Percentiles rank a stretch among this genome's conserved stretches.
Conservation (phyloP, 805 yeast species). For the Candida morakotiae region DNA sequence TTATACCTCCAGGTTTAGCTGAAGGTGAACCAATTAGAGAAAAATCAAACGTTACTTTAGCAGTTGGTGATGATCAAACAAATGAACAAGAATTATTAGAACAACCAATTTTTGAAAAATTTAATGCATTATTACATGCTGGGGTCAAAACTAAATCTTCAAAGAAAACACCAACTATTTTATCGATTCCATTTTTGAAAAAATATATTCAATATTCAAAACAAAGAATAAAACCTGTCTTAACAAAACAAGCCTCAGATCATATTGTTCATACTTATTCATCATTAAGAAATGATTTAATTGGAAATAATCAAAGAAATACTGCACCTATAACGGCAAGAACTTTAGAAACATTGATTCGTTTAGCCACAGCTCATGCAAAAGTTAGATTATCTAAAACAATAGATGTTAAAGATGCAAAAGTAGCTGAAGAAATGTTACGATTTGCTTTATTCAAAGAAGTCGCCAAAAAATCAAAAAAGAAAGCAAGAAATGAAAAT, state of each 20-base stretch:
- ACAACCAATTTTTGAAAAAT: constrained; percentile 77
- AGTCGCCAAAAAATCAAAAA: constrained; percentile 38
- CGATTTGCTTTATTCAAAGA: constrained; percentile 86
- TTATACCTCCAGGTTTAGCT: constrained; percentile 76
- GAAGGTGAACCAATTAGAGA: constrained; percentile 96
- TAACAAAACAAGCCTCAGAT: constrained; percentile 73
- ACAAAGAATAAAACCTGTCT: constrained; percentile 75
- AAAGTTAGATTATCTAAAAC: constrained; percentile 81
- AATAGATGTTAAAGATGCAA: constrained; percentile 74
- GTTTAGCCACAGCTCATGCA: constrained; percentile 94
- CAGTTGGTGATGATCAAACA: constrained; percentile 66
- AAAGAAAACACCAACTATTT: constrained; percentile 26
- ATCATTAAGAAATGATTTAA: constrained; percentile 71
- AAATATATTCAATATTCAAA: constrained; percentile 94
- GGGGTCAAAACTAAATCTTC: constrained; percentile 45
- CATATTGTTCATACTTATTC: constrained; percentile 79
- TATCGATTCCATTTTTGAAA: constrained; percentile 81
- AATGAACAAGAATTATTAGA: constrained; percentile 42
- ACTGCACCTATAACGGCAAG: constrained; percentile 98
- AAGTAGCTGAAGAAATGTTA: constrained; percentile 78
- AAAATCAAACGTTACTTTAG: constrained; percentile 59
- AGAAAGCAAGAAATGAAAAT: constrained; percentile 26
- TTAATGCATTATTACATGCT: constrained; percentile 75
- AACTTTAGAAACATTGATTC: constrained; percentile 92
- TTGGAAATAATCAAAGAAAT: constrained; percentile 58